Evolutionary conservation across 2,329 filamentous ascomycete genomes (phyloP).

Genomic region (Colletotrichum sp.): DNA sequence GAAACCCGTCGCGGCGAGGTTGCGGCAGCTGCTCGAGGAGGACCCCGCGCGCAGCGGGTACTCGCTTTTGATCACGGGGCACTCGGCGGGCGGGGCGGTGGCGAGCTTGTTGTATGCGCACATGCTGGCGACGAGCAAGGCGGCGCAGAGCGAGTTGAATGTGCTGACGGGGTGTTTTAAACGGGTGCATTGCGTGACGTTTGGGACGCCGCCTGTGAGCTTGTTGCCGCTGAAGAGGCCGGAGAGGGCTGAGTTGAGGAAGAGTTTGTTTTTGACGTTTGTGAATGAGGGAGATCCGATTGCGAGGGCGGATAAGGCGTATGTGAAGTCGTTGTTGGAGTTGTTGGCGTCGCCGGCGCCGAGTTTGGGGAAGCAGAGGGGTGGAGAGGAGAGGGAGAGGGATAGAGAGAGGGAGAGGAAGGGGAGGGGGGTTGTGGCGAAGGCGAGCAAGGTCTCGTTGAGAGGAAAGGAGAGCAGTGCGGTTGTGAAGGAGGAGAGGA

Average conservation of each 20-base stretch:
- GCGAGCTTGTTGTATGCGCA: constrained; percentile 81
- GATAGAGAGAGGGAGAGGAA: constrained; percentile 16
- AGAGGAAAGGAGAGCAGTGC: constrained; percentile 2
- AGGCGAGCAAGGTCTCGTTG: background rate
- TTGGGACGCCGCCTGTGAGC: constrained; percentile 82
- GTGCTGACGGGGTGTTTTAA: constrained; percentile 74
- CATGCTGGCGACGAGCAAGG: constrained; percentile 65
- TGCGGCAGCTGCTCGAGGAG: constrained; percentile 74
- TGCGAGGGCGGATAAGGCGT: constrained; percentile 75
- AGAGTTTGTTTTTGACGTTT: constrained; percentile 79
- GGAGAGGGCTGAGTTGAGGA: constrained; percentile 50
- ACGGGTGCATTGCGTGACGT: constrained; percentile 83
- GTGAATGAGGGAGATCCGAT: constrained; percentile 89
- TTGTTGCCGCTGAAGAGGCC: constrained; percentile 72
- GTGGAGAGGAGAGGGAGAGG: background rate
- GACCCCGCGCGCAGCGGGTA: constrained; percentile 69
- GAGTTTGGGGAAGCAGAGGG: background rate
- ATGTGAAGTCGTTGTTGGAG: constrained; percentile 74
- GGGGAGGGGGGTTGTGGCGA: background rate
- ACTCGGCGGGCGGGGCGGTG: constrained; percentile 85
- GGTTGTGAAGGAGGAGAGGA: constrained; percentile 30
- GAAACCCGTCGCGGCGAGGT: constrained; percentile 70
- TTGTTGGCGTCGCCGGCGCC: constrained; percentile 70
- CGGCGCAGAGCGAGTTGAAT: constrained; percentile 71
- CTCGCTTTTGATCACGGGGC: constrained; percentile 82